Base-by-base conservation (phyloP, 495 filamentous ascomycete species). In the Trypethelium eluteriae region DNA sequence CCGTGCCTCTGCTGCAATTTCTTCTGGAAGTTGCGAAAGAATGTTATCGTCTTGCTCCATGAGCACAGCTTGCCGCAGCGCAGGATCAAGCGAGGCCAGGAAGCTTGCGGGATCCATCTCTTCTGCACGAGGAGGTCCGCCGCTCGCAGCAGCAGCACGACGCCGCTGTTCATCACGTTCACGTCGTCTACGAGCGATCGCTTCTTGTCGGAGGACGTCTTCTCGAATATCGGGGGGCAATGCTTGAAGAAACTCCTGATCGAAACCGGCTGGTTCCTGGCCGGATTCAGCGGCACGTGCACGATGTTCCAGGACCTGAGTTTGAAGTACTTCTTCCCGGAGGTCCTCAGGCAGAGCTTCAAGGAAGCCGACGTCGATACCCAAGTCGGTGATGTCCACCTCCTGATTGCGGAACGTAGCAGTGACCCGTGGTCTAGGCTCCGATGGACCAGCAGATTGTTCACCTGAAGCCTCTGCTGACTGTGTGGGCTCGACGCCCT, bases 71-170 rank as follows among this genome's bases (percentile, higher is more conserved):
- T 93, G 87, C 65, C 94, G 86, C 56, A 99, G 83, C 12, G 81
- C 85, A 38, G 93, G 91, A 46, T 95, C 90, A 38, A 99, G 85
- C 14, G 93, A 93, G 63, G 94, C 89, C 61, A 99, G 78, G 78
- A 99, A 96, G 72, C 89, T 95, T 38, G 90, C 92, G 47, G 91
- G 81, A 76, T 97, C 93, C 87, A 99, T 96, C 36, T 98, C 95
- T 73, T 88, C 86, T 2, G 73, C 53, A 41, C 62, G 57, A 57
- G 81, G 80, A 69, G 82, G 83, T 38, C 64, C 67, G 25, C 38
- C 62, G 25, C 9, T 34, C 16, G 57, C 71, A 18, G 79, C 78
- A 38, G 81, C 76, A 38, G 82, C 80, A 74, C 81, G 65, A 76
- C 86, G 78, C 79, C 91, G 85, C 14, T 83, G 81, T 69, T 81